A percentile compares a stretch with the other conserved stretches of the same genome.
Evolutionary conservation across 1,284 basidiomycete genomes (phyloP).

Genomic region (Austroboletus rostrupii): DNA sequence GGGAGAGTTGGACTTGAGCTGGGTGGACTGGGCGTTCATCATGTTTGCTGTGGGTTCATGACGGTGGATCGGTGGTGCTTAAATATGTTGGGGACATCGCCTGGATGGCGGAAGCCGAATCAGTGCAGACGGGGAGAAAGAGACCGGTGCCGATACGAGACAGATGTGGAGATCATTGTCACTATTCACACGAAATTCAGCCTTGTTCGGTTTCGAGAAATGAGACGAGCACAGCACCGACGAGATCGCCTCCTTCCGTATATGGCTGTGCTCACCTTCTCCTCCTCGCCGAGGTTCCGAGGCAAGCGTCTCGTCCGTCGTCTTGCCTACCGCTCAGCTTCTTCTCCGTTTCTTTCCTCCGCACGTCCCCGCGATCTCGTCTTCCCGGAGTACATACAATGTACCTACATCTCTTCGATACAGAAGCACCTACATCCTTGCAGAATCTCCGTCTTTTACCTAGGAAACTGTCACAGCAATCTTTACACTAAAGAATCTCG

Average conservation of each 20-base stretch:
- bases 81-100: conserved; percentile 31
- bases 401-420: neutral
- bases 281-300: conserved; percentile 29
- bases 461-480: conserved; percentile 48
- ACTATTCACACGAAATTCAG: conserved; percentile 14
- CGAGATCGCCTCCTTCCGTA: conserved; percentile 1
- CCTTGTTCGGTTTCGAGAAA: conserved; percentile 10
- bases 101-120: conserved; percentile 22
- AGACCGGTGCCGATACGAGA: conserved; percentile 31
- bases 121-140: conserved; percentile 20
- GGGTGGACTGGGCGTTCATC: conserved; percentile 39
- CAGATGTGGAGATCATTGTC: conserved; percentile 18
- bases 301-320: conserved; percentile 11
- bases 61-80: conserved; percentile 14
- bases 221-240: conserved; percentile 16
- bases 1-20: conserved; percentile 24
- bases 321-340: conserved; percentile 13
- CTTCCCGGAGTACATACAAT: neutral
- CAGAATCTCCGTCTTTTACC: conserved; percentile 13
- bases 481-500: conserved; percentile 46
- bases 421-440: conserved; percentile 2
- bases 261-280: conserved; percentile 4
- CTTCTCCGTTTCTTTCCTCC: neutral
- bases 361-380: neutral
- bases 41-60: neutral